Base-by-base conservation (phyloP, 768 basidiomycete species). In the Brasilioporus rufonigricans region DNA sequence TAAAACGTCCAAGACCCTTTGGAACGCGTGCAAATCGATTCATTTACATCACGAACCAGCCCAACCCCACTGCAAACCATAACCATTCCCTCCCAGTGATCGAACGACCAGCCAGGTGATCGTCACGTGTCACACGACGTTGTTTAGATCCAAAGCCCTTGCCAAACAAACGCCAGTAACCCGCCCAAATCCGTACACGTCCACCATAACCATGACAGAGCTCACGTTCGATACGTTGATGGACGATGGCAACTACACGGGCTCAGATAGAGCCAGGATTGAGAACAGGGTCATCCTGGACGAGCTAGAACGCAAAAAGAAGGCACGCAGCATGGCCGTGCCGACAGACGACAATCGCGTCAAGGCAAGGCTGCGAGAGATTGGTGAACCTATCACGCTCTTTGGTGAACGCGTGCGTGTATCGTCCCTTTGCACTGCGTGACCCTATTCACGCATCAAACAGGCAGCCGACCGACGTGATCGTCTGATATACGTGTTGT, bases 251-350 rank as follows among this genome's bases (percentile, higher is more conserved):
- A 84, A 83, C 67, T 89, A 87, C 63, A 66, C 83, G 21, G 85
- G 86, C 55, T 80, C 87, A 12, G 89, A 92, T 59, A 75, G 89
- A 39, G 90, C 89, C 53, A 79, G 83, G 61, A 68, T 85, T 48
- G 90, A 91, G 71, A 92, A 93, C 76, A 86, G 89, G 65, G 87
- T 88, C 60, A 84, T 98, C 50, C 79, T 98, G 44, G 91, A 93
- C 67, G 94, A 97, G 72, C 84, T 99, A n/a, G 97, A 99, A 68
- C 83, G 95, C 61, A 97, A 96, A 80, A 97, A 97, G 79, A 89
- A 93, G 65, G 89, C 95, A 13, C 81, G 97, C 59, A 87, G 80
- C 56, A 83, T 98, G 74, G 97, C 95, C 8, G 93, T 98, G 11
- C 97, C 97, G 9, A 99, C 97, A 8, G 96, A 98, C 72, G 97